Conservation (phyloP, 2,329 filamentous ascomycete species). For the Colletotrichum sublineola region DNA sequence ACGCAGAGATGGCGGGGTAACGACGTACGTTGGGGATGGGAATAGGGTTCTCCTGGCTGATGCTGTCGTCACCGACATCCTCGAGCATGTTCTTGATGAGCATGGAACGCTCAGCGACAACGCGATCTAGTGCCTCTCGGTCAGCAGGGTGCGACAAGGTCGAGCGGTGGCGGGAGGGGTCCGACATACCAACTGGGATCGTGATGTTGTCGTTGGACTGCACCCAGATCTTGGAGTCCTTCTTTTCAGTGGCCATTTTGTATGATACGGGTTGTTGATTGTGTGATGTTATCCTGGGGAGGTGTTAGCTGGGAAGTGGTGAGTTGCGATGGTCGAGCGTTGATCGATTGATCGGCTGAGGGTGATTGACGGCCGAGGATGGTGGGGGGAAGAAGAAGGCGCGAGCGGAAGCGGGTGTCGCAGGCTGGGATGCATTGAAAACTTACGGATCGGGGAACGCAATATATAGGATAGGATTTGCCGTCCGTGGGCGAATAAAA, state of each 20-base stretch:
- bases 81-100: conserved; percentile 99
- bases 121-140: conserved; percentile 71
- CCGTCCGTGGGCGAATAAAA: neutral
- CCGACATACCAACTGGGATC: conserved; percentile 57
- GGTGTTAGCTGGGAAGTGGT: conserved; percentile 7
- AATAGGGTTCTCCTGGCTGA: conserved; percentile 74
- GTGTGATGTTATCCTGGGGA: neutral
- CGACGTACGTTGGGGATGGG: conserved; percentile 83
- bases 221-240: conserved; percentile 61
- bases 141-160: conserved; percentile 17
- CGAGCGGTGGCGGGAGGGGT: neutral
- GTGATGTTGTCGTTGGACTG: conserved; percentile 64
- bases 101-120: conserved; percentile 90
- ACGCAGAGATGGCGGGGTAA: conserved; percentile 26
- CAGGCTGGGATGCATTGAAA: neutral
- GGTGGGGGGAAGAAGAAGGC: neutral
- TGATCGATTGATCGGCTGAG: conserved; percentile 8
- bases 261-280: conserved; percentile 18
- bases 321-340: neutral
- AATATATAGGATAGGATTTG: neutral
- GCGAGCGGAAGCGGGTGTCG: neutral
- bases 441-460: neutral
- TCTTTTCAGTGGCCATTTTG: conserved; percentile 54
- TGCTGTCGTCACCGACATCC: conserved; percentile 79
- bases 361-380: neutral